Percentiles rank a stretch among this genome's conserved stretches.
Evolutionary conservation across 139 green algal species (phyloP).

Genomic region (Helicosporidium sp.): DNA sequence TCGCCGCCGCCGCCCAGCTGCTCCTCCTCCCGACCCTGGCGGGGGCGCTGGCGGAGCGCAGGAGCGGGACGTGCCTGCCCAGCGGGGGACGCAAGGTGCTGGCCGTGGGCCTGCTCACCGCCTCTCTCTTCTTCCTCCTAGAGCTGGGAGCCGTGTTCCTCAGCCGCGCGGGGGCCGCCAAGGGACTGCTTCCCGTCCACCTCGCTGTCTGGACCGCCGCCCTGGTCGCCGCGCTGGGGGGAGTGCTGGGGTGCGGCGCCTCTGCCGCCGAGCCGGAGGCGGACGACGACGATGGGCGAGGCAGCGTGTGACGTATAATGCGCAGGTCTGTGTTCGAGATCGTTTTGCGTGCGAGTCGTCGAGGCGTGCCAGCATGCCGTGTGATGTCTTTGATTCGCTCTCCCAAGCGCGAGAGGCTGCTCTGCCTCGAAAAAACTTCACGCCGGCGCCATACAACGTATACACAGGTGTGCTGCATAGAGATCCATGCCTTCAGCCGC

Average conservation of each 20-base stretch:
- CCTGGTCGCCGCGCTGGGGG: too few species aligned
- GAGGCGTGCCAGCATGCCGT: too few species aligned
- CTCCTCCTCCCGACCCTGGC: conserved; percentile 17
- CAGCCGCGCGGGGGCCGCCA: not conserved
- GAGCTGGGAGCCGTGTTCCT: conserved; percentile 5
- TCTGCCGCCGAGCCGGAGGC: not conserved
- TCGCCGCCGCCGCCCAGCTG: conserved; percentile 11
- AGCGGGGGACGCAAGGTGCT: conserved; percentile 8
- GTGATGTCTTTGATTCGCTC: too few species aligned
- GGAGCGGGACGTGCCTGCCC: conserved; percentile 3
- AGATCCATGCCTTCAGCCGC: too few species aligned
- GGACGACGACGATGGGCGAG: not conserved
- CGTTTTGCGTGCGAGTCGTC: too few species aligned
- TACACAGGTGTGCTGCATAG: not conserved
- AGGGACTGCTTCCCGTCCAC: too few species aligned
- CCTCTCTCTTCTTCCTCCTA: conserved; percentile 15
- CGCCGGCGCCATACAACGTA: not conserved
- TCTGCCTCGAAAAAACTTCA: too few species aligned
- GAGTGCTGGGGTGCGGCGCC: not conserved
- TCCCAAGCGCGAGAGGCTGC: too few species aligned
- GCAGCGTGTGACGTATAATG: not conserved
- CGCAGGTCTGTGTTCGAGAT: not conserved
- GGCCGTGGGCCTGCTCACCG: conserved; percentile 14
- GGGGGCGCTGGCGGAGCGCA: conserved; percentile 12
- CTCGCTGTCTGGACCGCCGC: too few species aligned